Percentiles rank a stretch among this genome's conserved stretches.
phyloP scores from a whole-genome alignment of 768 basidiomycete genomes.

The Phylloporus rhodoxanthus region DNA sequence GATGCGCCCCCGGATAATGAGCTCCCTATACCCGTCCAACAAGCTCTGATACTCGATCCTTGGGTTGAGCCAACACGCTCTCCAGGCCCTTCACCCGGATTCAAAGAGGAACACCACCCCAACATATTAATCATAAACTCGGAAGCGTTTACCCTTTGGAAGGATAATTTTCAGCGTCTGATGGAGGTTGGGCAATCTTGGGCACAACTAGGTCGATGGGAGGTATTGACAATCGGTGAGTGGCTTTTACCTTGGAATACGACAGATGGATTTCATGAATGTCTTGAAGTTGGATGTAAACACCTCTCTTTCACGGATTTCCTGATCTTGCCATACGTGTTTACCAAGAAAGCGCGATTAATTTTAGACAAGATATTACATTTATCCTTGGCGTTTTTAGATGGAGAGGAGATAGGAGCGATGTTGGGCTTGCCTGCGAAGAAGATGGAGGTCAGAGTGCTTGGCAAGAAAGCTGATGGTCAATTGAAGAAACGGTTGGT shows the following conservation, averaged over 20 bases:
- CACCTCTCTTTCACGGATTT: slow-evolving; percentile 30
- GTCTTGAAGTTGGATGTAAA: slow-evolving; percentile 17
- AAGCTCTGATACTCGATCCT: slow-evolving; percentile 68
- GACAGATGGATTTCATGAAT: not conserved
- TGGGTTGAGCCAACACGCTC: slow-evolving; percentile 75
- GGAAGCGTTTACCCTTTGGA: slow-evolving; percentile 75
- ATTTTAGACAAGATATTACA: slow-evolving; percentile 20
- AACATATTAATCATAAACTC: slow-evolving; percentile 67
- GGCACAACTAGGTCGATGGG: slow-evolving; percentile 41
- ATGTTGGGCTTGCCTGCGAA: slow-evolving; percentile 1
- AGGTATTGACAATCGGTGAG: slow-evolving; percentile 47
- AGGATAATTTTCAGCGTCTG: slow-evolving; percentile 60
- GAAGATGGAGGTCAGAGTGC: slow-evolving; percentile 20
- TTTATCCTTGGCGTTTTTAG: slow-evolving; percentile 22
- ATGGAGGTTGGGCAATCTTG: slow-evolving; percentile 49
- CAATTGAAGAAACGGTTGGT: slow-evolving; percentile 20
- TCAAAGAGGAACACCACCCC: slow-evolving; percentile 21
- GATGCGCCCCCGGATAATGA: slow-evolving; percentile 39
- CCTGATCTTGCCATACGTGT: slow-evolving; percentile 16
- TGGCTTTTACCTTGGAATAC: not conserved
- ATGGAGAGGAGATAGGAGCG: slow-evolving; percentile 4
- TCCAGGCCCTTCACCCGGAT: slow-evolving; percentile 41
- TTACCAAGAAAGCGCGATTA: slow-evolving; percentile 15
- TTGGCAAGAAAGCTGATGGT: slow-evolving; percentile 23
- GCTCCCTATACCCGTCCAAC: slow-evolving; percentile 45